phyloP scores from a whole-genome alignment of 495 filamentous ascomycete genomes.

The Penicillium silybi region DNA sequence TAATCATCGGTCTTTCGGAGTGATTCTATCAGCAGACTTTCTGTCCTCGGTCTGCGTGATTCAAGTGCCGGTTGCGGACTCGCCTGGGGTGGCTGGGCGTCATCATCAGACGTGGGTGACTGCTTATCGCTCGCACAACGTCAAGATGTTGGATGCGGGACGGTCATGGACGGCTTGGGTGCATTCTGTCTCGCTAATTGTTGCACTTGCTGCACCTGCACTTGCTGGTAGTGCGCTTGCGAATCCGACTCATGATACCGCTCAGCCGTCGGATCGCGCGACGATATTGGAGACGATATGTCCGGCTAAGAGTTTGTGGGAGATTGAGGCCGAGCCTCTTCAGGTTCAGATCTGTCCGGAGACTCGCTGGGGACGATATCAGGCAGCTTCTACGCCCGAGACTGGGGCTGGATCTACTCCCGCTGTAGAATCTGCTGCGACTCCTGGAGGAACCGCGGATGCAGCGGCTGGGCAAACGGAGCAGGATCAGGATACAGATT shows the following conservation, averaged over 20 bases:
- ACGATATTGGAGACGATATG: slow-evolving; percentile 8
- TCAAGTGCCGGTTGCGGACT: neutral
- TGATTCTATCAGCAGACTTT: neutral
- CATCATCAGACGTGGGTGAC: neutral
- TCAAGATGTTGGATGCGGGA: slow-evolving; percentile 16
- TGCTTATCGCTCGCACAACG: neutral
- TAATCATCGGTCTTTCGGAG: neutral
- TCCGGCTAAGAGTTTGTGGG: slow-evolving; percentile 11
- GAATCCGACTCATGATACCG: slow-evolving; percentile 5
- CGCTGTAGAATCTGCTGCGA: neutral
- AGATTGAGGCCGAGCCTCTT: slow-evolving; percentile 18
- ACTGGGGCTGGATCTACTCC: neutral
- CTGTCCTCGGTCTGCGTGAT: neutral
- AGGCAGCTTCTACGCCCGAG: neutral
- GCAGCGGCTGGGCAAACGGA: slow-evolving; percentile 12
- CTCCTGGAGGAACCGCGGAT: neutral
- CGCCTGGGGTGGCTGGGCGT: neutral
- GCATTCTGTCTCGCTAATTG: slow-evolving; percentile 3
- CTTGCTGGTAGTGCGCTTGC: slow-evolving; percentile 4
- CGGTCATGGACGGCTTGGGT: slow-evolving; percentile 11
- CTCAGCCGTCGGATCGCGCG: neutral
- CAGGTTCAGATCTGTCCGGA: slow-evolving; percentile 14
- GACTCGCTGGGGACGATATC: slow-evolving; percentile 10
- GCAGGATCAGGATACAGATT: slow-evolving; percentile 55
- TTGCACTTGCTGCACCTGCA: slow-evolving; percentile 6